A percentile compares a stretch with the other conserved stretches of the same genome.
phyloP scores from a whole-genome alignment of 2,329 filamentous ascomycete genomes.

The Teratosphaeria destructans region DNA sequence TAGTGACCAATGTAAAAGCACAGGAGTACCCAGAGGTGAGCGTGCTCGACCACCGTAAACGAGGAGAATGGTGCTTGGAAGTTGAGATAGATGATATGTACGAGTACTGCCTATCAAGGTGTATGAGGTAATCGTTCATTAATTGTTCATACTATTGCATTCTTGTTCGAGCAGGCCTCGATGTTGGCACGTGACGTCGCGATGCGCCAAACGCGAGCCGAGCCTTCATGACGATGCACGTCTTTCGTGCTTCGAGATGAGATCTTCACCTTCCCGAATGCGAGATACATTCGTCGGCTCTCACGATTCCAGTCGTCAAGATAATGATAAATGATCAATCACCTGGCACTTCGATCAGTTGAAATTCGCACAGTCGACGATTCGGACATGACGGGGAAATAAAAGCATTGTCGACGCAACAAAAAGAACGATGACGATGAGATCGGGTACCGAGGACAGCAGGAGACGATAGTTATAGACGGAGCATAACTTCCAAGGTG shows the following conservation, averaged over 20 bases:
- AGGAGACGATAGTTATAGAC: neutral
- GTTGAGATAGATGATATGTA: neutral
- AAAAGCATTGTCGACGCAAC: neutral
- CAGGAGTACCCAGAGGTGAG: neutral
- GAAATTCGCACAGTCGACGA: neutral
- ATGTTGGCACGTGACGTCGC: neutral
- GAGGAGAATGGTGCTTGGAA: neutral
- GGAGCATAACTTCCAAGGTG: neutral
- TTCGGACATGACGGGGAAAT: neutral
- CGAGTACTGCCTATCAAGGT: neutral
- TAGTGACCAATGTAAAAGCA: neutral
- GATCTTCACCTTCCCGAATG: neutral
- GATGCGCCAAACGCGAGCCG: neutral
- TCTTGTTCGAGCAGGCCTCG: neutral
- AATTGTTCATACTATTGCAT: neutral
- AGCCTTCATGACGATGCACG: neutral
- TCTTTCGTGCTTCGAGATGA: neutral
- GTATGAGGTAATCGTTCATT: neutral
- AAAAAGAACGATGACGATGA: neutral
- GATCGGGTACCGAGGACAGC: neutral
- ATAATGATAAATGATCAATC: no score
- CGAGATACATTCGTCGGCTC: neutral
- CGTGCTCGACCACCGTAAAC: neutral
- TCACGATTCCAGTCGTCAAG: no score
- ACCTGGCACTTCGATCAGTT: no score